Evolutionary conservation across 140 eudicot genomes (phyloP).

Genomic region (Stevia rebaudiana): DNA sequence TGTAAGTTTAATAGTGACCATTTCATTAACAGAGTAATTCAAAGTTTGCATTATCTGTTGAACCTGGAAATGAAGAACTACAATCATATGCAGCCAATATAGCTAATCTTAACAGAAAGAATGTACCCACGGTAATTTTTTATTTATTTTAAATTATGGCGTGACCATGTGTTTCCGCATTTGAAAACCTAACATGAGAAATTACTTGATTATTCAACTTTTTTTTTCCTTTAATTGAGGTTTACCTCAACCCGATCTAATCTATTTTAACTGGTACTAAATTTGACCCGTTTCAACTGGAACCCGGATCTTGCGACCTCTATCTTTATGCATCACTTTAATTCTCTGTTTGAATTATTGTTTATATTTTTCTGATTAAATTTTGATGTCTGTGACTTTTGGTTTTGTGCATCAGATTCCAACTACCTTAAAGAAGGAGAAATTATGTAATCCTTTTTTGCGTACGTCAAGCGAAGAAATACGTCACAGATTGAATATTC

Average conservation of each 20-base stretch:
- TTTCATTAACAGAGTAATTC: constrained; percentile 68
- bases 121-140: constrained; percentile 82
- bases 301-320: background rate
- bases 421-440: constrained; percentile 61
- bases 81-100: constrained; percentile 67
- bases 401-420: constrained; percentile 53
- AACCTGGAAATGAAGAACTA: constrained; percentile 72
- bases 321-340: background rate
- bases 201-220: background rate
- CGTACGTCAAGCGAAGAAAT: constrained; percentile 77
- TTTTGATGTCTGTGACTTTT: background rate
- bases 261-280: background rate
- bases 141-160: background rate
- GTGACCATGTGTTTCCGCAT: background rate
- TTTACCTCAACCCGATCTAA: background rate
- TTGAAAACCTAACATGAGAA: background rate
- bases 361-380: background rate
- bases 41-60: constrained; percentile 80
- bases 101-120: constrained; percentile 60
- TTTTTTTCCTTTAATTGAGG: background rate
- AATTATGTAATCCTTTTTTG: constrained; percentile 70
- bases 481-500: constrained; percentile 49
- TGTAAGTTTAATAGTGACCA: background rate
- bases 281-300: background rate
- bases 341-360: background rate